A percentile compares a stretch with the other conserved stretches of the same genome.
These are phyloP conservation scores for Trebouxia sp. DNA, from an alignment of 139 green algal species.

Conservation along the genomic window DNA sequence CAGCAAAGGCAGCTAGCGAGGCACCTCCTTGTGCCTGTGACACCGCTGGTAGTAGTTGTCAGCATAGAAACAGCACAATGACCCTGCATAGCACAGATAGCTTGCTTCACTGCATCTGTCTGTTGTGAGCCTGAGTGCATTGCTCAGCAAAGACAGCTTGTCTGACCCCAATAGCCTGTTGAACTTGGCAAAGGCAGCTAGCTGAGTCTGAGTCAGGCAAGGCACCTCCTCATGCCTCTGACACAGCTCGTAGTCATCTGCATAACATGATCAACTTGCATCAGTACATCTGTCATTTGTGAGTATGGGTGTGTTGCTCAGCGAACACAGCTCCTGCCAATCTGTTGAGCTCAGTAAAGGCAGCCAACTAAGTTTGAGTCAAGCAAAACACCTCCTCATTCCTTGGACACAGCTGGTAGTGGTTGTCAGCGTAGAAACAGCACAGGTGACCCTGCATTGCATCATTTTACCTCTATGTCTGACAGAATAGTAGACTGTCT, in stretches of 20 bases:
- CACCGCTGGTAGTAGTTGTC: slow-evolving; percentile 44
- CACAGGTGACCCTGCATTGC: not conserved
- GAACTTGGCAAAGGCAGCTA: slow-evolving; percentile 28
- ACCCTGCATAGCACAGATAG: too few species aligned
- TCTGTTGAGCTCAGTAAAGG: not conserved
- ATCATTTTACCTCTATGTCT: too few species aligned
- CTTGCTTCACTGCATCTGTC: too few species aligned
- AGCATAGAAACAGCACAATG: slow-evolving; percentile 38
- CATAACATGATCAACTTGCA: too few species aligned
- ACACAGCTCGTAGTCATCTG: slow-evolving; percentile 39
- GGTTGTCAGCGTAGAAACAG: slow-evolving; percentile 48
- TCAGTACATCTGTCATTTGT: too few species aligned
- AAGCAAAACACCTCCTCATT: slow-evolving; percentile 44
- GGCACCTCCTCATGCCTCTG: slow-evolving; percentile 50
- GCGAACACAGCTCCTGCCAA: too few species aligned
- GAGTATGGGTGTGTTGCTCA: too few species aligned
- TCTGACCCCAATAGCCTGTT: not conserved
- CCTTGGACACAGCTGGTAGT: slow-evolving; percentile 43
- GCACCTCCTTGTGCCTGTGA: slow-evolving; percentile 48
- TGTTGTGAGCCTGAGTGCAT: too few species aligned
- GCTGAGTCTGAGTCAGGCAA: slow-evolving; percentile 44
- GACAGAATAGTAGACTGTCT: too few species aligned
- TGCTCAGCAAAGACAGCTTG: too few species aligned
- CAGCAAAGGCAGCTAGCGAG: slow-evolving; percentile 34
- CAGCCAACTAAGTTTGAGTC: slow-evolving; percentile 42